phyloP scores from a whole-genome alignment of 2,329 filamentous ascomycete species.

The Aureobasidium namibiae region DNA sequence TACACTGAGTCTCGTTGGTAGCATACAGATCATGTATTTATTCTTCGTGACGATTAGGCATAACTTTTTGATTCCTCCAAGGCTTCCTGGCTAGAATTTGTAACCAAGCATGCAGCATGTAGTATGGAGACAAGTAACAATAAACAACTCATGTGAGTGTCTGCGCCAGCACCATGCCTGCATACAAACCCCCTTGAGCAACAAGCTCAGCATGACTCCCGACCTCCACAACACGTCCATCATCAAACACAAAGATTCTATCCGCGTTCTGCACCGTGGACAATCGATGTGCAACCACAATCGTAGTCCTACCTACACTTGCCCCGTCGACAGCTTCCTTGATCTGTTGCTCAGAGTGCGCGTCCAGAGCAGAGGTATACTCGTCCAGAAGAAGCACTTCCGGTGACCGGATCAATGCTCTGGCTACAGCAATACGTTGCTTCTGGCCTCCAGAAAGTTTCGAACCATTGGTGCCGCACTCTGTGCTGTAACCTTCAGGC shows the following conservation, averaged over 20 bases:
- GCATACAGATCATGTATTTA: background rate
- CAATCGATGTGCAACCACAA: slow-evolving; percentile 70
- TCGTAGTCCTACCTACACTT: slow-evolving; percentile 47
- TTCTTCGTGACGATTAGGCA: background rate
- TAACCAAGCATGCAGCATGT: background rate
- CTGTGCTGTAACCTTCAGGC: slow-evolving; percentile 39
- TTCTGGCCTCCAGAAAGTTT: slow-evolving; percentile 38
- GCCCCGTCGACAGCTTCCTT: slow-evolving; percentile 34
- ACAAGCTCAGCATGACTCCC: slow-evolving; percentile 56
- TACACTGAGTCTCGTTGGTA: too few relatives aligned
- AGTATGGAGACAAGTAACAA: background rate
- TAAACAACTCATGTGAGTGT: slow-evolving; percentile 19
- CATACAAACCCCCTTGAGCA: slow-evolving; percentile 35
- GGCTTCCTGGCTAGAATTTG: slow-evolving; percentile 4
- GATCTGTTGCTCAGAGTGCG: slow-evolving; percentile 36
- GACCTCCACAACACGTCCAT: slow-evolving; percentile 52
- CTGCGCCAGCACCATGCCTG: slow-evolving; percentile 30
- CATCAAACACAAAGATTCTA: slow-evolving; percentile 69
- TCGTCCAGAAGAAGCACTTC: slow-evolving; percentile 40
- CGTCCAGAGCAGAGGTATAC: slow-evolving; percentile 39
- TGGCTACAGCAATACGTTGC: slow-evolving; percentile 38
- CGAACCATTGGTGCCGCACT: slow-evolving; percentile 35
- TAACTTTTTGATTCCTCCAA: background rate
- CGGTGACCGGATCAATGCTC: slow-evolving; percentile 39
- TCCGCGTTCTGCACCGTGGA: slow-evolving; percentile 73